Percentiles rank a stretch among this genome's conserved stretches.
phyloP scores from a whole-genome alignment of 768 basidiomycete genomes.

The Leccinum uliginosum region DNA sequence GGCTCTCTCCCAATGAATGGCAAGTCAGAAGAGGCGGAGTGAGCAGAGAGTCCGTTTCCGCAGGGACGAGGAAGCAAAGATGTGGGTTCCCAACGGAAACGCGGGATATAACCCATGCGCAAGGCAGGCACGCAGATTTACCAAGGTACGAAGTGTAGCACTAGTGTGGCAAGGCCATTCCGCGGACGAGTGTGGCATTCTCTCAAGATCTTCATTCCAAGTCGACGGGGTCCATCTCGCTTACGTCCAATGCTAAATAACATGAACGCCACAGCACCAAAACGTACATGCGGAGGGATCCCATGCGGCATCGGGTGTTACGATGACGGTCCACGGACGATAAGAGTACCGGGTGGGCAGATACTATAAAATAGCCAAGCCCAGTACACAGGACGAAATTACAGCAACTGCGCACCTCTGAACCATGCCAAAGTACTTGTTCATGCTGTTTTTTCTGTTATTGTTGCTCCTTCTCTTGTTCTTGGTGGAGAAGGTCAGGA shows the following conservation, averaged over 20 bases:
- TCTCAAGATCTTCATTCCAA: not conserved
- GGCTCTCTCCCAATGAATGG: not conserved
- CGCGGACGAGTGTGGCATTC: not conserved
- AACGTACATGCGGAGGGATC: not conserved
- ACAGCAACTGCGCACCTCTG: not conserved
- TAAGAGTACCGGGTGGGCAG: not conserved
- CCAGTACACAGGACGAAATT: not conserved
- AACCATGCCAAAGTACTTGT: constrained; percentile 14
- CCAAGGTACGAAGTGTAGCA: not conserved
- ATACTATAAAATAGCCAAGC: constrained; percentile 10
- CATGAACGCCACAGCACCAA: not conserved
- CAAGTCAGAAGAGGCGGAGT: not conserved
- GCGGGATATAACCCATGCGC: not conserved
- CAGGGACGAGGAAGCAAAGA: not conserved
- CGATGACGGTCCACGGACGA: not conserved
- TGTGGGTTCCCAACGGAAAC: not conserved
- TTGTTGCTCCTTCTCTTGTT: not conserved
- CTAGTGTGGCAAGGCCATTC: not conserved
- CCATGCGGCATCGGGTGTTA: constrained; percentile 2
- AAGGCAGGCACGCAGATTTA: not conserved
- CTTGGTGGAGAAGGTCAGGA: not conserved
- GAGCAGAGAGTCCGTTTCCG: not conserved
- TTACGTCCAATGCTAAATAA: not conserved
- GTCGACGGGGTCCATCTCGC: not conserved
- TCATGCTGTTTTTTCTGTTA: constrained; percentile 16